A percentile compares a stretch with the other conserved stretches of the same genome.
phyloP scores from a whole-genome alignment of 768 basidiomycete genomes.

The Xerocomellus dryophilus region DNA sequence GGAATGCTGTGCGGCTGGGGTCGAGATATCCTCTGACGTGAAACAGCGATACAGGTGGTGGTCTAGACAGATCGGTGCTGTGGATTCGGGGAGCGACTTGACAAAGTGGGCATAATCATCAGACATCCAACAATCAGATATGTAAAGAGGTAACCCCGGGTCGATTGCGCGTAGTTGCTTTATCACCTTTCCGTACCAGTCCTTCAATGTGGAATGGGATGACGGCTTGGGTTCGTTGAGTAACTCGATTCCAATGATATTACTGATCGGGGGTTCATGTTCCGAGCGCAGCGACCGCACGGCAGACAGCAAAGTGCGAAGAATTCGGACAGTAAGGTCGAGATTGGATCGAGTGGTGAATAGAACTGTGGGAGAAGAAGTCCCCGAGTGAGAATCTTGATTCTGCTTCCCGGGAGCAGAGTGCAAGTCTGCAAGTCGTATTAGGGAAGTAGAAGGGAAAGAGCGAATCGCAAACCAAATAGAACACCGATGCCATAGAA shows the following conservation, averaged over 20 bases:
- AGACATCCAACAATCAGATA: constrained; percentile 74
- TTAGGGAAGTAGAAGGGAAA: constrained; percentile 17
- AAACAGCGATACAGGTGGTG: constrained; percentile 86
- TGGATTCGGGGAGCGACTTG: constrained; percentile 29
- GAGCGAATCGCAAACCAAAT: constrained; percentile 44
- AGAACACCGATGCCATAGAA: constrained; percentile 66
- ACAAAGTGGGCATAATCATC: constrained; percentile 60
- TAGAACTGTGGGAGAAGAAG: constrained; percentile 44
- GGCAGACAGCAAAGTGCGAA: constrained; percentile 41
- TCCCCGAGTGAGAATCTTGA: constrained; percentile 61
- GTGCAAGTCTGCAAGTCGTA: constrained; percentile 55
- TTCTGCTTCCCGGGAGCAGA: constrained; percentile 78
- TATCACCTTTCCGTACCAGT: constrained; percentile 64
- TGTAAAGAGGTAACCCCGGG: constrained; percentile 61
- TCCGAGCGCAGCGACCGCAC: constrained; percentile 49
- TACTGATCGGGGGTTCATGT: constrained; percentile 36
- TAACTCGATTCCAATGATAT: constrained; percentile 56
- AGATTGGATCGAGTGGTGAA: constrained; percentile 51
- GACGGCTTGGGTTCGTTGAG: constrained; percentile 59
- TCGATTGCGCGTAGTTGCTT: constrained; percentile 49
- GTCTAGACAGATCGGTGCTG: constrained; percentile 59
- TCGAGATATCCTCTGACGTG: constrained; percentile 53
- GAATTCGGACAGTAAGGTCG: constrained; percentile 45
- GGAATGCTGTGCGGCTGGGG: constrained; percentile 54
- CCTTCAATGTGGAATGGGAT: constrained; percentile 47